Evolutionary conservation across 176 grass and related monocot genomes (phyloP), one percentile per base, ranked within the genome.

Genomic region (Miscanthus lutarioriparius): DNA sequence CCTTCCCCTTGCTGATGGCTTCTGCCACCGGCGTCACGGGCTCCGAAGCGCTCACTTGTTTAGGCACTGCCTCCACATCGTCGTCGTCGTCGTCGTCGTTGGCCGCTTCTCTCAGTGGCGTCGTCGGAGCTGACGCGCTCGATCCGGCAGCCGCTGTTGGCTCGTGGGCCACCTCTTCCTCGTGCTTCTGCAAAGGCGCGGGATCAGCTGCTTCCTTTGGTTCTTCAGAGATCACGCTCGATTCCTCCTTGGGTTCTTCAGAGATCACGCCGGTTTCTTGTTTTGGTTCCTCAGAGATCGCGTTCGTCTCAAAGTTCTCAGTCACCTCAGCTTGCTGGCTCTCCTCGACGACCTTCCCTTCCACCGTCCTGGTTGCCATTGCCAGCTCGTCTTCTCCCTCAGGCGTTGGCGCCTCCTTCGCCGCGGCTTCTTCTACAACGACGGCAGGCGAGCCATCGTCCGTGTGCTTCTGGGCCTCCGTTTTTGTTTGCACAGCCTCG

Each of bases 31-130:
- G 89, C 49, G 84, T 36, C 16, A 79, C 75, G 8, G 89, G 47
- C 39, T 90, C 89, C 10, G 89, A 86, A 8, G 36, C 19, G 45
- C 84, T 83, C 58, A 53, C 63, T 10, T 62, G 61, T 0, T 69
- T 47, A 7, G 35, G 8, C 36, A 28, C 3, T 3, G 22, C 32
- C 22, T 65, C 73, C 25, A 5, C 59, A 2, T 68, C 54, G 25
- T 66, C 19, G 32, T 70, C 22, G 22, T 17, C 43, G 10, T 43
- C n/a, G 33, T 35, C 33, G 27, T 23, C 0, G n/a, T 26, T 26
- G 27, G 38, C 72, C 17, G n/a, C 75, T 62, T 53, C 80, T 25
- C 79, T 67, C 74, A 30, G 28, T 19, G 74, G 68, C 11, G 84
- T 78, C 2, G 56, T 38, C 8, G 67, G 84, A 41, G 81, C 67